Evolutionary conservation across 345 rosid species (phyloP), one percentile per base, ranked within the genome.

Genomic region (Salix caprea): DNA sequence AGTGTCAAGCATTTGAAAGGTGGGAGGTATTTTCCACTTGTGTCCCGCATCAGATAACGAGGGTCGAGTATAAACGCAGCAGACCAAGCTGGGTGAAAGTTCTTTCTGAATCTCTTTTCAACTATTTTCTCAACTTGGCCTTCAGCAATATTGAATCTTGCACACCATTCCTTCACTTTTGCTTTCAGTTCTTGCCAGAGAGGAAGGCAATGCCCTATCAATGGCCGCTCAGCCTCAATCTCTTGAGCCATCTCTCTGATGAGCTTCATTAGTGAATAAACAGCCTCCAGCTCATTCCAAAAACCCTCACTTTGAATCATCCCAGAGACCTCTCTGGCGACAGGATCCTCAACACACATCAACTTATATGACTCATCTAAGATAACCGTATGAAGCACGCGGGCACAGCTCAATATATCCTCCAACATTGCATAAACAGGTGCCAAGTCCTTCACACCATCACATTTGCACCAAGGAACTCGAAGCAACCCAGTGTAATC

Each of bases 31-130:
- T 88, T 88, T 69, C 91, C 91, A 26, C 74, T 85, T 5, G 77
- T 48, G 30, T 86, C 91, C 78, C 83, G 80, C 54, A 77, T 80
- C 78, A 85, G 79, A 56, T 86, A 80, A 60, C 86, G 81, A 2
- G 91, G 91, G 37, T 88, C 91, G n/a, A 88, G 91, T 50, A 88
- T 79, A 77, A 86, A 88, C 19, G 89, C 89, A 32, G 88, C 87
- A 7, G 91, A 80, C 91, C 91, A 88, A 1, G 91, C 89, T 2
- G 91, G 91, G 67, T 86, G 91, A 80, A 86, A 88, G 68, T 85
- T 86, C 83, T 88, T 86, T 69, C 72, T 83, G 72, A 88, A 85
- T 78, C 91, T 85, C 83, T 79, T 86, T 76, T 86, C 91, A 28
- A 88, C 81, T 58, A 86, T 83, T 79, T 86, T 86, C 84, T 82